These are phyloP conservation scores for Xylaria sp. DNA, from an alignment of 2,329 filamentous ascomycete species.

Conservation along the genomic window DNA sequence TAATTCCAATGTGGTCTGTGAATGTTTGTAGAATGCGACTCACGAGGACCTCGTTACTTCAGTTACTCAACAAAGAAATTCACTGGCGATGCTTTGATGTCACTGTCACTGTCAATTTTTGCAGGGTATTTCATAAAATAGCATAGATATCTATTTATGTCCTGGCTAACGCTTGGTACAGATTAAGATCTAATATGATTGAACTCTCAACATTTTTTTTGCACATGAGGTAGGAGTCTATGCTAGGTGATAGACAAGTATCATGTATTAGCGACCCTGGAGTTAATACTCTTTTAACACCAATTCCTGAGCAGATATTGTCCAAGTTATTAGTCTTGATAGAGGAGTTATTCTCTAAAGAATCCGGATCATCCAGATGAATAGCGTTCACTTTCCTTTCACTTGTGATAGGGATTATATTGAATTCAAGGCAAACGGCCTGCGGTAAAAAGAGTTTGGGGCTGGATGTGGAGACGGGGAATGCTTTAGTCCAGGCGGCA, in stretches of 20 bases:
- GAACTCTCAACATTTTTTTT: not conserved
- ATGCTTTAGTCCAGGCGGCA: not conserved
- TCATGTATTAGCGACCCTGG: not conserved
- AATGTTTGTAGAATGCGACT: not conserved
- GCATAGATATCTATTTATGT: too few species aligned
- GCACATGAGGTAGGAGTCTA: not conserved
- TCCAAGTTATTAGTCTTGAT: not conserved
- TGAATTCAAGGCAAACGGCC: not conserved
- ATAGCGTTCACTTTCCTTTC: not conserved
- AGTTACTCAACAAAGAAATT: not conserved
- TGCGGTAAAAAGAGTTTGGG: slow-evolving; percentile 1
- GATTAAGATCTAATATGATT: not conserved
- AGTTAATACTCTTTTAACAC: not conserved
- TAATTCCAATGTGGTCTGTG: not conserved
- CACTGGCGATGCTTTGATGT: not conserved
- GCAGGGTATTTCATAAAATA: too few species aligned
- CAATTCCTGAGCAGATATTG: not conserved
- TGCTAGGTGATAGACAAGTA: not conserved
- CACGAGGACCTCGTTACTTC: not conserved
- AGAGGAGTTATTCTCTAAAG: not conserved
- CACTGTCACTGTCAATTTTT: not conserved
- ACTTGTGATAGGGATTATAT: not conserved
- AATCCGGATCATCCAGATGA: not conserved
- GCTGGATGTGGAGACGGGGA: not conserved
- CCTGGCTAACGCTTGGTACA: not conserved